A percentile compares a stretch with the other conserved stretches of the same genome.
Conservation (phyloP, 2,329 filamentous ascomycete species). For the Drechmeria coniospora region DNA sequence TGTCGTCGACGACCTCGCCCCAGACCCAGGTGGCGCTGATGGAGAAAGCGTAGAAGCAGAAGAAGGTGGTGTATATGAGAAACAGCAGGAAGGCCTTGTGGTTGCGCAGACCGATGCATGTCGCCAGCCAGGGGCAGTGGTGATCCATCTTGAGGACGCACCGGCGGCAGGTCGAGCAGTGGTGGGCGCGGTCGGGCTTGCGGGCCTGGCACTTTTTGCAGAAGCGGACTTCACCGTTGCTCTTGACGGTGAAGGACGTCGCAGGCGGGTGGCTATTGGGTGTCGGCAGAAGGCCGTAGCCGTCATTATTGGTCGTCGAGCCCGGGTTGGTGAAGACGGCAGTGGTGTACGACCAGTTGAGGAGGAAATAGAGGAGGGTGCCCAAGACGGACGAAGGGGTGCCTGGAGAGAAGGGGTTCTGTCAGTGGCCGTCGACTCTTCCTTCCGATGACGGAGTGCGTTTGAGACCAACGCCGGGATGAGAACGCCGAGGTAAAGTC, state of each 20-base stretch:
- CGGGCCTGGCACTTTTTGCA: slow-evolving; percentile 95
- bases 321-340: slow-evolving; percentile 91
- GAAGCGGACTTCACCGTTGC: slow-evolving; percentile 71
- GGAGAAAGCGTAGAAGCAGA: slow-evolving; percentile 70
- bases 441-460: no score
- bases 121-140: slow-evolving; percentile 95
- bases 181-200: slow-evolving; percentile 91
- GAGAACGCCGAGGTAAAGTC: no score
- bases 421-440: no score
- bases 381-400: slow-evolving; percentile 45
- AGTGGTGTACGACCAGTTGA: slow-evolving; percentile 80
- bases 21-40: slow-evolving; percentile 72
- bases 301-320: slow-evolving; percentile 45
- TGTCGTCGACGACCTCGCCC: slow-evolving; percentile 58
- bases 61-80: slow-evolving; percentile 73
- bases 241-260: slow-evolving; percentile 81
- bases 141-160: slow-evolving; percentile 99
- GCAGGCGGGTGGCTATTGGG: slow-evolving; percentile 27
- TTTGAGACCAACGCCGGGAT: no score
- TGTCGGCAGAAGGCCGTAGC: slow-evolving; percentile 74
- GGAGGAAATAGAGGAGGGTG: slow-evolving; percentile 56
- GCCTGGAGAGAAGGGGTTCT: slow-evolving; percentile 22
- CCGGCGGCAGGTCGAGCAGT: slow-evolving; percentile 86
- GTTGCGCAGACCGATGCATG: slow-evolving; percentile 84
- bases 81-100: slow-evolving; percentile 94